A percentile compares a stretch with the other conserved stretches of the same genome.
Evolutionary conservation across 768 basidiomycete species (phyloP).

Genomic region (Peribolospora baueri): DNA sequence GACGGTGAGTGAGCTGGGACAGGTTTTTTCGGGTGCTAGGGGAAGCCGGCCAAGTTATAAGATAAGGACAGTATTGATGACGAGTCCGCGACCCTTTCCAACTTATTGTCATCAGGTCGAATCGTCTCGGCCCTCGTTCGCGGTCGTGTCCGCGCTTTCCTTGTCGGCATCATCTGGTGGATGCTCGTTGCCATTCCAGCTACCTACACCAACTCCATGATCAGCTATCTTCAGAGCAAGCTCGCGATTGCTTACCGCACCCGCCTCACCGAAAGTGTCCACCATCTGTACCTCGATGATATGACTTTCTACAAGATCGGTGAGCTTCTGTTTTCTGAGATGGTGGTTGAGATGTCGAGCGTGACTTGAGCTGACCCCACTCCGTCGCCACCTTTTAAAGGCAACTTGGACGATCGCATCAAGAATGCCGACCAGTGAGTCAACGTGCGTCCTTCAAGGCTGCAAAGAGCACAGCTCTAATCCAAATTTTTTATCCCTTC

Average conservation of each 20-base stretch:
- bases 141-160: conserved; percentile 50
- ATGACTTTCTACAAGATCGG: conserved; percentile 88
- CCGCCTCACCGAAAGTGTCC: conserved; percentile 55
- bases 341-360: background rate
- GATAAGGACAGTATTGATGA: background rate
- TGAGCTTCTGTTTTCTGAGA: conserved; percentile 18
- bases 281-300: conserved; percentile 60
- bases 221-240: conserved; percentile 81
- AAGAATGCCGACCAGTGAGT: conserved; percentile 69
- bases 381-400: conserved; percentile 21
- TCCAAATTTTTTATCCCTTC: conserved; percentile 3
- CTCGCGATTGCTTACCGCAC: conserved; percentile 70
- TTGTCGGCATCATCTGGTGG: conserved; percentile 70
- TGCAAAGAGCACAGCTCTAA: background rate
- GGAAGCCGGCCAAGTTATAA: background rate
- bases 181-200: conserved; percentile 52
- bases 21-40: background rate
- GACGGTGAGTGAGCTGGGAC: conserved; percentile 36
- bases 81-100: background rate
- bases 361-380: background rate
- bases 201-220: conserved; percentile 57
- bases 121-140: conserved; percentile 89
- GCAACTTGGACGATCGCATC: conserved; percentile 81
- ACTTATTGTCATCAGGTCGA: conserved; percentile 15
- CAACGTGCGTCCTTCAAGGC: conserved; percentile 17